Evolutionary conservation across 371 early-diverging fungal genomes (phyloP), one percentile per base, ranked within the genome.

Genomic region (Mortierella sp.): DNA sequence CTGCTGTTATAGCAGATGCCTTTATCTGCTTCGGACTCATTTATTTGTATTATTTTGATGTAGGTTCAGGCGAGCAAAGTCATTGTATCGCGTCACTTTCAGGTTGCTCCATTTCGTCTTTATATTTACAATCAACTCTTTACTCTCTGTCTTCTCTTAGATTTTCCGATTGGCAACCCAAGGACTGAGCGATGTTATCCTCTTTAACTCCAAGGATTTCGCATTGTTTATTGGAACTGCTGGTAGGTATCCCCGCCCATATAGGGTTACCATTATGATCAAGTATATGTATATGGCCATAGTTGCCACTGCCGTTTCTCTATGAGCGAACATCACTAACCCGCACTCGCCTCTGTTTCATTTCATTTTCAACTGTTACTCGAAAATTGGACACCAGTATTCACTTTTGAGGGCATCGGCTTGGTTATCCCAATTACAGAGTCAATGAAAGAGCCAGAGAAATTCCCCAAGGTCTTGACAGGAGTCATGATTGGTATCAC

Each of bases 341-440:
- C 26, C 20, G n/a, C 35, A 39, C 35, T 35, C 8, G 6, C 5
- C 0, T 32, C 37, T 20, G 24, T 24, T 52, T 30, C 30, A 30
- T 30, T 30, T 30, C 12, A 3, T 16, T n/a, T 43, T 1, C 9
- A 6, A 43, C 54, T 37, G n/a, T 16, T 24, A 28, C 47, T 62
- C 45, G 9, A 8, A 24, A 26, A 5, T 62, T 16, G 8, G 12
- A 10, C 26, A 28, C 22, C 35, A 75, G 91, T 95, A 30, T 96
- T 94, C 81, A 94, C 96, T 0, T 96, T 93, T 83, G 97, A 96
- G 81, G 97, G 97, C 35, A 94, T 95, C 78, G 95, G 96, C n/a
- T 75, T 96, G 49, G 91, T 93, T 20, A 91, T 91, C 52, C 92
- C 93, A 0, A 93, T 91, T 39, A 89, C 89, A 10, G 91, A 91